Percentiles rank a stretch among this genome's conserved stretches.
Conservation (phyloP, 169 alveolate genomes). For the Babesia divergens region DNA sequence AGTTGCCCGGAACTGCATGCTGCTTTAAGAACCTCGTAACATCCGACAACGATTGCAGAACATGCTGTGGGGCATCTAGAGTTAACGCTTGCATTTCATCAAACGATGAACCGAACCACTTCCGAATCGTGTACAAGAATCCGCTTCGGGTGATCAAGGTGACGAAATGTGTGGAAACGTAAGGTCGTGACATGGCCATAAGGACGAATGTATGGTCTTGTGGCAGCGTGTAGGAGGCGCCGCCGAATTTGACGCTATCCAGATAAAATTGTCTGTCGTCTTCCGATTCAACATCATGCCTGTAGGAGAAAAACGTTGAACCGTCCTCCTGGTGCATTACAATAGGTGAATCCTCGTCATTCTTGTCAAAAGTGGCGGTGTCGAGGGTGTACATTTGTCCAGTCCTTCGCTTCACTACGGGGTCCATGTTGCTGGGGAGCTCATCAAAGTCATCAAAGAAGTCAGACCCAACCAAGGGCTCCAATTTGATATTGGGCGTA, state of each 20-base stretch:
- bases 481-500: not conserved
- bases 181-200: not conserved
- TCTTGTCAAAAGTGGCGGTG: not conserved
- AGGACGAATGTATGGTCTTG: slow-evolving; percentile 5
- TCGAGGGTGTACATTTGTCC: slow-evolving; percentile 13
- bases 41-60: not conserved
- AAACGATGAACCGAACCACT: not conserved
- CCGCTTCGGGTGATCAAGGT: slow-evolving; percentile 16
- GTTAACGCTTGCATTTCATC: not conserved
- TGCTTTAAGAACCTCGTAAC: not conserved
- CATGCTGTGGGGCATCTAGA: not conserved
- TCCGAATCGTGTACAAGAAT: not conserved
- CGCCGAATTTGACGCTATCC: slow-evolving; percentile 4
- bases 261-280: not conserved
- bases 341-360: not conserved
- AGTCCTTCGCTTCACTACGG: not conserved
- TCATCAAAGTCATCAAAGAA: slow-evolving; percentile 10
- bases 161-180: not conserved
- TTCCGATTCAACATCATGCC: not conserved
- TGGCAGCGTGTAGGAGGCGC: slow-evolving; percentile 2
- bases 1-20: not conserved
- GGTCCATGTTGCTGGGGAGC: not conserved
- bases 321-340: not conserved
- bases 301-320: not conserved
- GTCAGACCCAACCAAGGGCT: slow-evolving; percentile 1